Conservation (phyloP, 2,329 filamentous ascomycete genomes). For the Pseudovirgaria hyperparasitica region DNA sequence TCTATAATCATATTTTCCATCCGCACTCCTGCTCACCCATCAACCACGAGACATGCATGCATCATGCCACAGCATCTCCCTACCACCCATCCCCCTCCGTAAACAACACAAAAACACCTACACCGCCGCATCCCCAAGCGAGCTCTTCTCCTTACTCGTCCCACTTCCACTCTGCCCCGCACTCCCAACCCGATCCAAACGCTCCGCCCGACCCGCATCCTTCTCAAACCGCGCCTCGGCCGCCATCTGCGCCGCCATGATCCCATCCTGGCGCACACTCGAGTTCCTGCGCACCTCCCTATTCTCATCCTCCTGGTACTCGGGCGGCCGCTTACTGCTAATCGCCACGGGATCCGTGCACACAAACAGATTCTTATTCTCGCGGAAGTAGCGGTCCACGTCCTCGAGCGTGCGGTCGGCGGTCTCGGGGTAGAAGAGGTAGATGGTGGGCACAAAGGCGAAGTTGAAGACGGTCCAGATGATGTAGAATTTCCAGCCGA, state of each 20-base stretch:
- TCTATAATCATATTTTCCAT: too few species aligned
- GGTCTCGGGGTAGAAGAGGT: conserved; percentile 18
- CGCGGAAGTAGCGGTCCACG: conserved; percentile 15
- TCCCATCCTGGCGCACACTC: conserved; percentile 4
- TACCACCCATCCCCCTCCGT: too few species aligned
- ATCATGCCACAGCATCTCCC: too few species aligned
- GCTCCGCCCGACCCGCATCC: too few species aligned
- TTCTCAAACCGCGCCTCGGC: background rate
- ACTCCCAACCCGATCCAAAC: too few species aligned
- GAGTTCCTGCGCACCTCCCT: conserved; percentile 13
- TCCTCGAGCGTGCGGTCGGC: conserved; percentile 18
- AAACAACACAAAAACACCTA: too few species aligned
- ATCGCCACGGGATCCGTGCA: conserved; percentile 36
- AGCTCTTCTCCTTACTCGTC: too few species aligned
- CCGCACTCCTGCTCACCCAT: too few species aligned
- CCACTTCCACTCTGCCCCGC: too few species aligned
- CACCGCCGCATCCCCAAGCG: too few species aligned
- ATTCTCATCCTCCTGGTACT: conserved; percentile 33
- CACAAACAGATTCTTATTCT: conserved; percentile 26
- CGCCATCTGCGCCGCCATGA: background rate
- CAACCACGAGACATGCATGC: too few species aligned
- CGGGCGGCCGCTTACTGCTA: conserved; percentile 29
- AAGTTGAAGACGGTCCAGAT: conserved; percentile 34
- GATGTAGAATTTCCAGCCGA: conserved; percentile 32
- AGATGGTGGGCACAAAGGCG: conserved; percentile 32